These are phyloP conservation scores for Exophiala lecanii-corni DNA, from an alignment of 2,329 filamentous ascomycete genomes.

Conservation along the genomic window DNA sequence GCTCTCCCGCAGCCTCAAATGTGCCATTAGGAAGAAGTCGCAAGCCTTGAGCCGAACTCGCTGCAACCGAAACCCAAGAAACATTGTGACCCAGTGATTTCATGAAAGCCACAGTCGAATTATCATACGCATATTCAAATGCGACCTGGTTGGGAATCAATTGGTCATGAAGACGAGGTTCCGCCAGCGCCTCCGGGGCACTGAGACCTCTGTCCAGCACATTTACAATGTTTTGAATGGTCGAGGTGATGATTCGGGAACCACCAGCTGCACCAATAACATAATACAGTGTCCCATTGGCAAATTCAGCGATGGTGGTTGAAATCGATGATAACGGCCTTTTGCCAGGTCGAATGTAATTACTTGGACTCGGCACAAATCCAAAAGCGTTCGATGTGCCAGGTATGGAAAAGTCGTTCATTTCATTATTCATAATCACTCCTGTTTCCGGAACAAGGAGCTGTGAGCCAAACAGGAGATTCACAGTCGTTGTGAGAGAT, in stretches of 20 bases:
- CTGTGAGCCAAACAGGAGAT: conserved; percentile 76
- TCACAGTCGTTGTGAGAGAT: conserved; percentile 80
- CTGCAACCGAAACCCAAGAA: conserved; percentile 59
- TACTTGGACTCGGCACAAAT: conserved; percentile 71
- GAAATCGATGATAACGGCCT: conserved; percentile 78
- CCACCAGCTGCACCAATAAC: conserved; percentile 74
- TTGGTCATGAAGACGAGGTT: conserved; percentile 76
- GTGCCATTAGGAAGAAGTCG: conserved; percentile 56
- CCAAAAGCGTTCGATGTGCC: conserved; percentile 74
- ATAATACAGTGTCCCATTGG: conserved; percentile 62
- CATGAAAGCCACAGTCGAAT: conserved; percentile 61
- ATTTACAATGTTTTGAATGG: conserved; percentile 68
- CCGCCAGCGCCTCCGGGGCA: conserved; percentile 56
- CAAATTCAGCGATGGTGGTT: conserved; percentile 68
- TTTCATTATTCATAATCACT: conserved; percentile 66
- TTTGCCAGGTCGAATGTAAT: conserved; percentile 77
- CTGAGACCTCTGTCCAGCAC: conserved; percentile 63
- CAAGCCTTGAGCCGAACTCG: conserved; percentile 69
- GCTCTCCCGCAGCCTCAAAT: conserved; percentile 75
- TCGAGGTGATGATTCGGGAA: conserved; percentile 75
- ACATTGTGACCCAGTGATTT: conserved; percentile 64
- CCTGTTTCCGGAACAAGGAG: conserved; percentile 78
- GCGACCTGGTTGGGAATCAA: conserved; percentile 64
- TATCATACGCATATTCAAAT: conserved; percentile 67
- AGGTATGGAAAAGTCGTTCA: conserved; percentile 82